Percentiles rank a stretch among this genome's conserved stretches.
These are phyloP conservation scores for Angomonas deanei DNA, from an alignment of 208 protist genomes.

Conservation along the genomic window DNA sequence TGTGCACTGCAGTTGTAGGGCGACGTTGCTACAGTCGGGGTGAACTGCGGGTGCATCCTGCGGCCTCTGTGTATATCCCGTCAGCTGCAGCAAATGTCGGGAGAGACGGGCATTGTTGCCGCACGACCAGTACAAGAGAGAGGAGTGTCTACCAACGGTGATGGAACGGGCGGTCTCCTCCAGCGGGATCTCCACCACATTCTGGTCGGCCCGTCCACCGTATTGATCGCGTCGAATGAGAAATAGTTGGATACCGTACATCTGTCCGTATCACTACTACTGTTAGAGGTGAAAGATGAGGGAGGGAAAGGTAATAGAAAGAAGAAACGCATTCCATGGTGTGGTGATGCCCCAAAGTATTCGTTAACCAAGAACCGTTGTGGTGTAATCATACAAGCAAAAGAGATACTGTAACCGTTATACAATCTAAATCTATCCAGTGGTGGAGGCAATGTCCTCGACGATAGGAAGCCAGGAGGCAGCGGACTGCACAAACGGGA, in stretches of 20 bases:
- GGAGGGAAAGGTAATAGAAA: background rate
- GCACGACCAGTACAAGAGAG: background rate
- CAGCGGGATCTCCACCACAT: background rate
- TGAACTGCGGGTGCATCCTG: background rate
- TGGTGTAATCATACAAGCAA: background rate
- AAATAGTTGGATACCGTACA: too few species aligned
- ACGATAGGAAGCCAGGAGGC: conserved; percentile 24
- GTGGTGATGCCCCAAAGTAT: background rate
- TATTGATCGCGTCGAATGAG: too few species aligned
- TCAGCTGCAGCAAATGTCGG: background rate
- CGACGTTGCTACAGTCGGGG: too few species aligned
- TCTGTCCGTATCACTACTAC: too few species aligned
- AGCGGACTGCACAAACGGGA: conserved; percentile 47
- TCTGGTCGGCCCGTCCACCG: too few species aligned
- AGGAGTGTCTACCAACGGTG: background rate
- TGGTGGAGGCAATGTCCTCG: background rate
- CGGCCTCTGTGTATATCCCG: background rate
- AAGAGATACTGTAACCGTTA: background rate
- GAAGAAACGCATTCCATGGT: background rate
- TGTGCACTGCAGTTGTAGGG: too few species aligned
- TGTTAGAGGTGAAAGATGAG: too few species aligned
- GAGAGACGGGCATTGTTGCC: background rate
- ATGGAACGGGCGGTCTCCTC: background rate
- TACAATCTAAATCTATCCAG: background rate
- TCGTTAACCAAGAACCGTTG: too few species aligned